phyloP scores from a whole-genome alignment of 139 green algal species.

The Raphidocelis subcapitata region DNA sequence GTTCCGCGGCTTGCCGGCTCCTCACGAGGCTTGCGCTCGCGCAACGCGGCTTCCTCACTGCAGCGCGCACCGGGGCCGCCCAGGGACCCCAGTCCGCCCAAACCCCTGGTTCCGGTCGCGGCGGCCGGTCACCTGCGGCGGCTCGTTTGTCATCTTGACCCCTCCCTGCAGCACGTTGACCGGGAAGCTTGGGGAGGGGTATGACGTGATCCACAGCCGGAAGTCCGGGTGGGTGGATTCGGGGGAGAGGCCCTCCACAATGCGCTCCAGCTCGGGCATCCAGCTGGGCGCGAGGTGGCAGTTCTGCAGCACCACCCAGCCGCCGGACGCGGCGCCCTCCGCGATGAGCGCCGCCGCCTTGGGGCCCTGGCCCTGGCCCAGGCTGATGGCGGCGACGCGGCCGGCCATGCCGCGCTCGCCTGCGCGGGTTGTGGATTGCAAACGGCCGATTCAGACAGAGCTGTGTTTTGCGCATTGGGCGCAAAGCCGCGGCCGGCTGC shows the following conservation, averaged over 20 bases:
- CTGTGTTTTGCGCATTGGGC: too few species aligned
- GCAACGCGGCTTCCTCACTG: too few species aligned
- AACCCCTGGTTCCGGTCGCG: too few species aligned
- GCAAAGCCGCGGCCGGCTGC: too few species aligned
- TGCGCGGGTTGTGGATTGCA: conserved; percentile 65
- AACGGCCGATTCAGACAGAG: too few species aligned
- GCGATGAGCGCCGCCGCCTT: conserved; percentile 75
- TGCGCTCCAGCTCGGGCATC: conserved; percentile 72
- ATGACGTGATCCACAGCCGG: conserved; percentile 74
- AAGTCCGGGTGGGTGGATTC: conserved; percentile 63
- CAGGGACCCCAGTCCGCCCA: too few species aligned
- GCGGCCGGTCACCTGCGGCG: conserved; percentile 59
- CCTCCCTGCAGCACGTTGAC: conserved; percentile 71
- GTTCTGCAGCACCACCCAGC: conserved; percentile 75
- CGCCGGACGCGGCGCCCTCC: conserved; percentile 41
- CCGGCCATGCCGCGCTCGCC: conserved; percentile 52
- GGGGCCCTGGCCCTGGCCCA: conserved; percentile 73
- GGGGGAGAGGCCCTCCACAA: conserved; percentile 69
- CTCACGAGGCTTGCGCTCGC: too few species aligned
- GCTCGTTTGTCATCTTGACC: conserved; percentile 85
- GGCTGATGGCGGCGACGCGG: conserved; percentile 57
- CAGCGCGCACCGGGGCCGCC: too few species aligned
- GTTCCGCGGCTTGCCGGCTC: too few species aligned
- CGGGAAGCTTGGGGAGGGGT: conserved; percentile 67
- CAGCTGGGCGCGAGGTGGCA: conserved; percentile 72